These are phyloP conservation scores for Nannochloris sp. DNA, from an alignment of 139 green algal species.

Conservation along the genomic window DNA sequence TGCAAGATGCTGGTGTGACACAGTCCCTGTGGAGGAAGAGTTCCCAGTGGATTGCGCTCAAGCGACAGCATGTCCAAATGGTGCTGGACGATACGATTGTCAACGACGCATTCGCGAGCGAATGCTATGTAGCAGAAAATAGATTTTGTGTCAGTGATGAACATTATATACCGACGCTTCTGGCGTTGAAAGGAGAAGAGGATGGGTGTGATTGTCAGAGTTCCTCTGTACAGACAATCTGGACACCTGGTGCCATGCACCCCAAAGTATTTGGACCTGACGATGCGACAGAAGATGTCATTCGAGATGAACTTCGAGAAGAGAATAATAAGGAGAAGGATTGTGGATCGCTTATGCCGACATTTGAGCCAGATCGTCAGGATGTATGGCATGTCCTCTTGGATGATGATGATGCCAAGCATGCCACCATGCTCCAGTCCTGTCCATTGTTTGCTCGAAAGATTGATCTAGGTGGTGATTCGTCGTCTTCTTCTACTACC, in stretches of 20 bases:
- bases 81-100: slow-evolving; percentile 15
- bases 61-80: slow-evolving; percentile 14
- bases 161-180: slow-evolving; percentile 35
- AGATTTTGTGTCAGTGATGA: slow-evolving; percentile 25
- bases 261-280: not conserved
- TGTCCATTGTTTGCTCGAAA: slow-evolving; percentile 27
- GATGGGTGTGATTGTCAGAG: slow-evolving; percentile 19
- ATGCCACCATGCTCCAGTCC: not conserved
- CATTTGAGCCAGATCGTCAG: no score
- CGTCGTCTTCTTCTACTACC: no score
- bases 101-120: slow-evolving; percentile 8
- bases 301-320: slow-evolving; percentile 6
- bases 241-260: not conserved
- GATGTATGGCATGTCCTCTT: no score
- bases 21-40: slow-evolving; percentile 19
- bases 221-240: not conserved
- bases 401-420: no score
- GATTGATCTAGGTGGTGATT: not conserved
- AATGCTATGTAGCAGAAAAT: slow-evolving; percentile 10
- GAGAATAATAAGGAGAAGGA: slow-evolving; percentile 1
- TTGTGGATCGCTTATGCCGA: not conserved
- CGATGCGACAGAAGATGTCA: slow-evolving; percentile 1
- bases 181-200: slow-evolving; percentile 17
- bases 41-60: slow-evolving; percentile 24
- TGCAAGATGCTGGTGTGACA: slow-evolving; percentile 2